phyloP scores from a whole-genome alignment of 2,329 filamentous ascomycete genomes.

The Xylaria digitata region DNA sequence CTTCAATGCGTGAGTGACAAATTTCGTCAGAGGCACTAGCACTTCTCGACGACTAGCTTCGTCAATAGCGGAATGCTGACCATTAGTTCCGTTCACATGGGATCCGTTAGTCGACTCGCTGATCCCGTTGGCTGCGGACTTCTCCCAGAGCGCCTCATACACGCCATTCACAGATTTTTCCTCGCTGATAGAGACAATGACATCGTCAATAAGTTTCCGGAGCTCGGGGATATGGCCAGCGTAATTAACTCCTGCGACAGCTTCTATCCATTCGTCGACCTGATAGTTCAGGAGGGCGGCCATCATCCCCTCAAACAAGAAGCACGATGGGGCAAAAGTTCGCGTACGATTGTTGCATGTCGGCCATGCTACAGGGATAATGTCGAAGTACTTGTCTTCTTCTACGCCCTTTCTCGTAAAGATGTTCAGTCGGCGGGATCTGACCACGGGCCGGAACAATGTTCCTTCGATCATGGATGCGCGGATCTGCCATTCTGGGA shows the following conservation, averaged over 20 bases:
- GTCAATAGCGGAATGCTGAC: not conserved
- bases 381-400: slow-evolving; percentile 39
- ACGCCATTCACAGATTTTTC: not conserved
- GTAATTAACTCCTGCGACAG: slow-evolving; percentile 16
- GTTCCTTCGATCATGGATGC: slow-evolving; percentile 26
- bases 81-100: not conserved
- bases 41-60: slow-evolving; percentile 9
- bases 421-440: slow-evolving; percentile 26
- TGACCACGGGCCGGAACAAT: slow-evolving; percentile 29
- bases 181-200: slow-evolving; percentile 15
- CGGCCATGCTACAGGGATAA: slow-evolving; percentile 40
- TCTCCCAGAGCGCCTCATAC: slow-evolving; percentile 3
- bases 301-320: slow-evolving; percentile 38
- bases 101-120: not conserved
- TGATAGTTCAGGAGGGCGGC: slow-evolving; percentile 35
- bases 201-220: slow-evolving; percentile 23
- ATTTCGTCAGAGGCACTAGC: slow-evolving; percentile 17
- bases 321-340: slow-evolving; percentile 27
- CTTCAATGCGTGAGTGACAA: slow-evolving; percentile 25
- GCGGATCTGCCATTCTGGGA: slow-evolving; percentile 30
- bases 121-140: slow-evolving; percentile 16
- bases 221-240: slow-evolving; percentile 17
- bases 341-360: slow-evolving; percentile 29
- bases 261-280: slow-evolving; percentile 40
- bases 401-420: slow-evolving; percentile 34